Evolutionary conservation across 164 flowering plant genomes (phyloP).

Genomic region (Nymphaea colorata): DNA sequence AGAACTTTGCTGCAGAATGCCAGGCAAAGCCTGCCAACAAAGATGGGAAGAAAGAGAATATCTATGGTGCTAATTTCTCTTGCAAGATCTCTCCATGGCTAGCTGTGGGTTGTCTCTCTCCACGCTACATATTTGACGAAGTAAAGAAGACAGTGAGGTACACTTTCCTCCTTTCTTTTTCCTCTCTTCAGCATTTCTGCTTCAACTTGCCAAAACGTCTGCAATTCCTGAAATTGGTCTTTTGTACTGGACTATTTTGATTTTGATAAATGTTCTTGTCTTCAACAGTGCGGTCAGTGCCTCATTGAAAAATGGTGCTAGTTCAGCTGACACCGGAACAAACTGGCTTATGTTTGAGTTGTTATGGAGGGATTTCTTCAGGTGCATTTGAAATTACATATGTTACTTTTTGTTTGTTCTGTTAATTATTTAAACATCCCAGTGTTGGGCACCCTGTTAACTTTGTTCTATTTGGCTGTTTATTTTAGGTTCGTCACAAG

Average conservation of each 20-base stretch:
- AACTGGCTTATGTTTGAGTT: slow-evolving; percentile 91
- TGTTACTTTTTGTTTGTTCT: neutral
- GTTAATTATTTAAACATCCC: too few relatives aligned
- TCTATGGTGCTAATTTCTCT: slow-evolving; percentile 90
- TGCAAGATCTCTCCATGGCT: slow-evolving; percentile 97
- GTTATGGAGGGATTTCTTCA: slow-evolving; percentile 99
- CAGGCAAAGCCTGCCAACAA: slow-evolving; percentile 57
- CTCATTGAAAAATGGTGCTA: slow-evolving; percentile 33
- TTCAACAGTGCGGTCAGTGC: slow-evolving; percentile 40
- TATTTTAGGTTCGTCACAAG: slow-evolving; percentile 76
- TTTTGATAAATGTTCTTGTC: neutral
- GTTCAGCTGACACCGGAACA: slow-evolving; percentile 40
- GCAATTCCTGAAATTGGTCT: neutral
- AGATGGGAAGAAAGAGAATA: slow-evolving; percentile 37
- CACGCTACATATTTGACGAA: slow-evolving; percentile 88
- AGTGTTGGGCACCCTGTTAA: neutral
- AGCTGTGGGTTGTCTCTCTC: slow-evolving; percentile 88
- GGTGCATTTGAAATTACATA: slow-evolving; percentile 22
- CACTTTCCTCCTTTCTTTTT: neutral
- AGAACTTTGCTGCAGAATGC: slow-evolving; percentile 68
- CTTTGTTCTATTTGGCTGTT: neutral
- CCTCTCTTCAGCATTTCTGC: neutral
- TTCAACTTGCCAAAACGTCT: neutral
- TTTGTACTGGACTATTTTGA: neutral
- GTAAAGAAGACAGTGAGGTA: slow-evolving; percentile 67